Percentiles rank a stretch among this genome's conserved stretches.
Conservation (phyloP, 192 early-diverging fungal species). For the Coemansia sp. region DNA sequence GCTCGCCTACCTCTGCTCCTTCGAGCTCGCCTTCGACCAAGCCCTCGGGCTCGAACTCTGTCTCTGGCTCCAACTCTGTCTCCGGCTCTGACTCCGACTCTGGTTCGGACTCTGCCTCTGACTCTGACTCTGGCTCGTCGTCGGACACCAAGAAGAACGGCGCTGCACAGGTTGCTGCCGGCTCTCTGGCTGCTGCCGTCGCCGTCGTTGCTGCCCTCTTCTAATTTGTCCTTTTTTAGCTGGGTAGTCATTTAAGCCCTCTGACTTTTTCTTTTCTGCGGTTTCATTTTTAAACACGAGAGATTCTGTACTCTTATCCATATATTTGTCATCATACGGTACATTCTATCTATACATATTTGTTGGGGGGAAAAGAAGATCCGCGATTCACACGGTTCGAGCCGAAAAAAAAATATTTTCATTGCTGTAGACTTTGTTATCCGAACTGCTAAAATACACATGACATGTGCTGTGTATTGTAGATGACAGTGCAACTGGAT, state of each 20-base stretch:
- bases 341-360: neutral
- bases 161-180: conserved; percentile 26
- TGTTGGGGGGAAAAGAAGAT: neutral
- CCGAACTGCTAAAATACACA: too few relatives aligned
- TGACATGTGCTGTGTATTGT: too few relatives aligned
- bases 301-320: neutral
- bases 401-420: neutral
- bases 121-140: neutral
- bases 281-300: neutral
- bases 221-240: conserved; percentile 24
- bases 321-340: neutral
- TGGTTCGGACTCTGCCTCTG: neutral
- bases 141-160: conserved; percentile 17
- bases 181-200: conserved; percentile 34
- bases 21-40: neutral
- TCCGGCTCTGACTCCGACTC: neutral
- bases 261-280: neutral
- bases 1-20: neutral
- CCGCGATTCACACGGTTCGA: neutral
- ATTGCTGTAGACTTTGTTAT: too few relatives aligned
- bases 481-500: too few relatives aligned
- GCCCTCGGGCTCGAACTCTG: neutral
- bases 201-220: conserved; percentile 44
- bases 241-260: neutral
- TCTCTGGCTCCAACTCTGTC: neutral